A percentile compares a stretch with the other conserved stretches of the same genome.
Conservation (phyloP, 1,139 yeast species). For the Pichia sp. region DNA sequence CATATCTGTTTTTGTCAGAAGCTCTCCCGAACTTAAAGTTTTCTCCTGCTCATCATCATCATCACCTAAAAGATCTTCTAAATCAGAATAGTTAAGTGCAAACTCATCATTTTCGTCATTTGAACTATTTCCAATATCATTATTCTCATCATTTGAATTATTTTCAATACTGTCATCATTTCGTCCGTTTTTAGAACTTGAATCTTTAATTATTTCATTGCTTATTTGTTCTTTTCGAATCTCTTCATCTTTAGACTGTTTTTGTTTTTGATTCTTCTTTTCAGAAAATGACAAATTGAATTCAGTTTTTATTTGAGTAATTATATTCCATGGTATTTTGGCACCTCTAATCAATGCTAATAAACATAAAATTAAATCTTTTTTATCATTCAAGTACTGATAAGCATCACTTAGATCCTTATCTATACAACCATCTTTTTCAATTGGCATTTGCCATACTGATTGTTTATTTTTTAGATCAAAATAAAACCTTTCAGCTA, state of each 20-base stretch:
- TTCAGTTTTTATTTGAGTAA: background rate
- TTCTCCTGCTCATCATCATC: background rate
- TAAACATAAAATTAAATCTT: slow-evolving; percentile 29
- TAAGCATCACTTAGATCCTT: slow-evolving; percentile 18
- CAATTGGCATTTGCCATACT: slow-evolving; percentile 23
- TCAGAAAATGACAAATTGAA: background rate
- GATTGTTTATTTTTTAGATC: slow-evolving; percentile 27
- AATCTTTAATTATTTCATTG: background rate
- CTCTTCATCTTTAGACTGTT: background rate
- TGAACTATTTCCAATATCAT: background rate
- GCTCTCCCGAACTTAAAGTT: background rate
- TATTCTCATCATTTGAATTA: slow-evolving; percentile 1
- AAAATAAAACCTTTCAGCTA: slow-evolving; percentile 42
- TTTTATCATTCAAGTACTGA: slow-evolving; percentile 29
- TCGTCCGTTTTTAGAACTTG: no score
- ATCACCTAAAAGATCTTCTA: slow-evolving; percentile 8
- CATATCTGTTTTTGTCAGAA: background rate
- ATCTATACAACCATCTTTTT: slow-evolving; percentile 28
- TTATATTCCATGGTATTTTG: slow-evolving; percentile 13
- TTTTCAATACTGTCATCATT: background rate
- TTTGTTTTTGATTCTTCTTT: background rate
- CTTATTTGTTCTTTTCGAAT: background rate
- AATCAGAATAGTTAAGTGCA: slow-evolving; percentile 14
- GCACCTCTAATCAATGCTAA: slow-evolving; percentile 45
- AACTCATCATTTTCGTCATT: slow-evolving; percentile 10